Evolutionary conservation across 306 rosid species (phyloP), one percentile per base, ranked within the genome.

Genomic region (Prunus dulcis): DNA sequence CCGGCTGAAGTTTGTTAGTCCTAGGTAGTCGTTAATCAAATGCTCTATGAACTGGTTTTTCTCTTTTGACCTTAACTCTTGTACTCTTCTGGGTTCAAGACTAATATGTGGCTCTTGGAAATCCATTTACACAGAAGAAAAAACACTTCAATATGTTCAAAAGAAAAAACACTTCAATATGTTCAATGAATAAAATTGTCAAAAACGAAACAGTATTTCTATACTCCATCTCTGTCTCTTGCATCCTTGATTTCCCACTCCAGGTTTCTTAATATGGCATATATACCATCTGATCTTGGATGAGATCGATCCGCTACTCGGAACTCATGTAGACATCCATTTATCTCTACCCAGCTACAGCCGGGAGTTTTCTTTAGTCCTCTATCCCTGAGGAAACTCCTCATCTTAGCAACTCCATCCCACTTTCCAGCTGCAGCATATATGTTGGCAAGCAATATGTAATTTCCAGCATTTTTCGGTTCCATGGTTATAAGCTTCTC

Each of bases 381-480:
- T 85, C 25, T 78, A 69, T 90, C 87, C 77, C 91, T 83, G 10
- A 92, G 88, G 69, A 80, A 81, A 70, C 88, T 83, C 82, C 96
- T 90, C 93, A 92, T 83, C 81, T 81, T 84, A 45, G 91, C 90
- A 30, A 90, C 96, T 73, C 84, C 76, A 57, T 86, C 92, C 97
- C 93, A 92, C 74, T 81, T 90, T 53, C 97, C 97, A 18, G 92
- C 92, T 43, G 92, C 93, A 72, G 97, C 96, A 77, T 87, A 87
- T 82, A 90, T 87, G 86, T 92, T 92, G 5, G 96, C 88, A 47
- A 92, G 88, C 88, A 88, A 79, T 22, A 90, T 78, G 69, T 90
- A 89, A 79, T 92, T 92, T 69, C 93, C 97, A 51, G 93, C 86
- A 75, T 92, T 92, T 77, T 82, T 80, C 6, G 96, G 96, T 77